Conservation (phyloP, 352 stramenopile genomes). For the Phytophthora parvispora region DNA sequence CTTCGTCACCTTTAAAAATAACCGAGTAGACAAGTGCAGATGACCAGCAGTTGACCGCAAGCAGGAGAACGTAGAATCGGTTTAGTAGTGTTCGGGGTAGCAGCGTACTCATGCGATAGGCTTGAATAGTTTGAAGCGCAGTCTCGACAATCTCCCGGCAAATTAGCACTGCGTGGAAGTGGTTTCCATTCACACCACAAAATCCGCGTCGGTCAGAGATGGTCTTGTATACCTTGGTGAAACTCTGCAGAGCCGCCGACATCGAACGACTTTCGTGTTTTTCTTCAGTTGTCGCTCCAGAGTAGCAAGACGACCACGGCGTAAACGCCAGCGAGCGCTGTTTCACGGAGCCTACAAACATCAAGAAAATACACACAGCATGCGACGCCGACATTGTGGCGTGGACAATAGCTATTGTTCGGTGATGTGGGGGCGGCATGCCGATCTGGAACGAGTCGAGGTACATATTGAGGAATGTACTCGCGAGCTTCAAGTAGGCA, state of each 20-base stretch:
- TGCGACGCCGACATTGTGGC: constrained; percentile 30
- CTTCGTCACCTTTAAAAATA: neutral
- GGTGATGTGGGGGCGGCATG: constrained; percentile 24
- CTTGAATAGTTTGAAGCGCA: neutral
- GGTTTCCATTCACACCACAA: constrained; percentile 19
- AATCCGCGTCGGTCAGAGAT: constrained; percentile 10
- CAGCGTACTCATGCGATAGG: neutral
- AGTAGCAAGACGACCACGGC: constrained; percentile 1
- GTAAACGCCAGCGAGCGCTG: constrained; percentile 24
- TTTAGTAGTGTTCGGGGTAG: neutral
- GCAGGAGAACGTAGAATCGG: neutral
- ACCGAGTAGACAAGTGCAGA: neutral
- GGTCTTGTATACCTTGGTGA: constrained; percentile 11
- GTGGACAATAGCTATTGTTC: constrained; percentile 25
- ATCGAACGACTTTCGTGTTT: constrained; percentile 1
- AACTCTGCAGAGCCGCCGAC: constrained; percentile 9
- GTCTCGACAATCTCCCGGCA: neutral
- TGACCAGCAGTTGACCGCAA: neutral
- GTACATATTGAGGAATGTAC: constrained; percentile 16
- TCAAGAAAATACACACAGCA: constrained; percentile 21
- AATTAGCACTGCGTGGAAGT: constrained; percentile 16
- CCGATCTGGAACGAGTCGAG: constrained; percentile 23
- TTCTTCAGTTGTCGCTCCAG: neutral
- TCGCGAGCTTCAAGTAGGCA: constrained; percentile 20
- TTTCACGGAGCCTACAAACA: constrained; percentile 3